Conservation (phyloP, 768 basidiomycete genomes). For the Suillus subalutaceus region DNA sequence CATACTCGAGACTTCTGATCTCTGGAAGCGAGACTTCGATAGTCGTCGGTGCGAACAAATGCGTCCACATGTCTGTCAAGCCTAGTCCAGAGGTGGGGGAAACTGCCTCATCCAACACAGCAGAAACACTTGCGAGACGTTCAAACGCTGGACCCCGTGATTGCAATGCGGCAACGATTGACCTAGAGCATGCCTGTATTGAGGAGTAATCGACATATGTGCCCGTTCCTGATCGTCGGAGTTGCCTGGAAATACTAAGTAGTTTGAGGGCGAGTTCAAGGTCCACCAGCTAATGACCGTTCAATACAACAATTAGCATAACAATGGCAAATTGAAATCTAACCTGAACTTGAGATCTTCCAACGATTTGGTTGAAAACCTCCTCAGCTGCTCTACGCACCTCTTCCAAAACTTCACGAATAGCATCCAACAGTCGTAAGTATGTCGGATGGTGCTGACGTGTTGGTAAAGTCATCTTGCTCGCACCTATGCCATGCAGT, state of each 20-base stretch:
- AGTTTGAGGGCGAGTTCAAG: conserved; percentile 39
- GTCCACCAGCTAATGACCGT: conserved; percentile 27
- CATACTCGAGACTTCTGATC: conserved; percentile 20
- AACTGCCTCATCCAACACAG: conserved; percentile 49
- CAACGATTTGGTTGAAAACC: conserved; percentile 21
- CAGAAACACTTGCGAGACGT: conserved; percentile 34
- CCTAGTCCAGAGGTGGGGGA: conserved; percentile 73
- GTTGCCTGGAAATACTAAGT: conserved; percentile 41
- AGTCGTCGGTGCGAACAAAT: conserved; percentile 33
- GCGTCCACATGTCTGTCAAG: conserved; percentile 72
- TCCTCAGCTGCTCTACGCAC: conserved; percentile 18
- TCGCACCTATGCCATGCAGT: neutral
- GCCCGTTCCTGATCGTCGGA: conserved; percentile 44
- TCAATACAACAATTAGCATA: neutral
- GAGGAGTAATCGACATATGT: conserved; percentile 66
- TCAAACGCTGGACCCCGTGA: conserved; percentile 37
- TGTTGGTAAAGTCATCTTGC: conserved; percentile 5
- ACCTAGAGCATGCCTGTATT: conserved; percentile 57
- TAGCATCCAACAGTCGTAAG: conserved; percentile 19
- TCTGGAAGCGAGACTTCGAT: conserved; percentile 22
- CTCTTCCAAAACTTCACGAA: conserved; percentile 28
- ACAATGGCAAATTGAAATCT: conserved; percentile 14
- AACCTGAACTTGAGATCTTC: conserved; percentile 29
- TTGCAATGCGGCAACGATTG: conserved; percentile 50
- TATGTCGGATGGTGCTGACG: conserved; percentile 4